Conservation (phyloP, 192 early-diverging fungal species). For the Backusella liffmaniae region DNA sequence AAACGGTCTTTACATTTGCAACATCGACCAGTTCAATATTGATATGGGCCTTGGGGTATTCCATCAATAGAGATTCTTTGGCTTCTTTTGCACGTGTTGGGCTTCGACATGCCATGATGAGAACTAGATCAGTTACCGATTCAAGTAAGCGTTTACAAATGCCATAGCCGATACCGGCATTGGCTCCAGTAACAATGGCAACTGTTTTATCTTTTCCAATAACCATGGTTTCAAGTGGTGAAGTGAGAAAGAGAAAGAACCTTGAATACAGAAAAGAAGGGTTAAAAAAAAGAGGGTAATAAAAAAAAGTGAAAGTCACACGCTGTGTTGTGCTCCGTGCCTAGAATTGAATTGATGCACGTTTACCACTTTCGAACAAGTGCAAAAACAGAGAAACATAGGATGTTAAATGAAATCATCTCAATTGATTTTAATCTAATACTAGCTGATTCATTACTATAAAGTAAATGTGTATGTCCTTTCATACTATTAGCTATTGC, state of each 20-base stretch:
- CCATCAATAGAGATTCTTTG: conserved; percentile 26
- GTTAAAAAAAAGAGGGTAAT: background rate
- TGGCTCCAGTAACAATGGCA: conserved; percentile 53
- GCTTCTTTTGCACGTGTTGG: conserved; percentile 42
- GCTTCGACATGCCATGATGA: conserved; percentile 57
- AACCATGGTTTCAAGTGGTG: background rate
- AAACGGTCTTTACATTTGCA: conserved; percentile 33
- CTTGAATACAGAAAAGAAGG: background rate
- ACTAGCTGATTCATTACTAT: background rate
- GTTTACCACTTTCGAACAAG: too few relatives aligned
- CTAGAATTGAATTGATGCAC: background rate
- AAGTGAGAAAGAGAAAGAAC: background rate
- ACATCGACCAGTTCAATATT: conserved; percentile 49
- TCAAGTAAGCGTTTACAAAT: conserved; percentile 49
- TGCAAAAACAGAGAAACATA: too few relatives aligned
- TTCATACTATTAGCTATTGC: background rate
- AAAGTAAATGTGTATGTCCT: background rate
- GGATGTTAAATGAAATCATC: too few relatives aligned
- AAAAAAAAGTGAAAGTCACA: background rate
- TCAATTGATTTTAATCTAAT: too few relatives aligned
- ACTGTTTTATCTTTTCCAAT: conserved; percentile 22
- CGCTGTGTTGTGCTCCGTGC: conserved; percentile 6
- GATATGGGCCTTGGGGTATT: conserved; percentile 39
- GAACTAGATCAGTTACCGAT: conserved; percentile 17
- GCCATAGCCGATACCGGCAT: conserved; percentile 52